These are phyloP conservation scores for Penicillium fimorum DNA, from an alignment of 495 filamentous ascomycete genomes.

Conservation along the genomic window DNA sequence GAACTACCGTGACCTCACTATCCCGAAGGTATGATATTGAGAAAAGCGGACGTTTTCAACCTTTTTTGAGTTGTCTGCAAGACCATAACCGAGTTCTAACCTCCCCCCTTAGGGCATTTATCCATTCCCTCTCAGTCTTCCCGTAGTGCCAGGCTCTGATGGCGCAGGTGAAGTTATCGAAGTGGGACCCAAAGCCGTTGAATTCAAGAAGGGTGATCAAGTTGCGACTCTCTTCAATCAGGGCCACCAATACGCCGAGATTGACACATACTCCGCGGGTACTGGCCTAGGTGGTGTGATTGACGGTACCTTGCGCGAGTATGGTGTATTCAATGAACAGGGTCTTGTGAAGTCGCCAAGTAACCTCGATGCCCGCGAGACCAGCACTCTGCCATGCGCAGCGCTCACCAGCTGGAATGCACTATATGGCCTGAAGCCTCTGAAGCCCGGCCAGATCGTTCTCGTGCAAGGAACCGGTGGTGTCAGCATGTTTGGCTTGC, in stretches of 20 bases:
- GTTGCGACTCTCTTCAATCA: conserved; percentile 82
- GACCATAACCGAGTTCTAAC: neutral
- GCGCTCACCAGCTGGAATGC: conserved; percentile 82
- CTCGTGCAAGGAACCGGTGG: conserved; percentile 81
- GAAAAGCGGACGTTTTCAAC: neutral
- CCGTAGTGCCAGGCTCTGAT: conserved; percentile 71
- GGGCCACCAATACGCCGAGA: conserved; percentile 60
- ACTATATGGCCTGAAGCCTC: conserved; percentile 64
- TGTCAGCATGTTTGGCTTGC: conserved; percentile 73
- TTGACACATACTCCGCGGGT: conserved; percentile 38
- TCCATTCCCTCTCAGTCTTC: conserved; percentile 57
- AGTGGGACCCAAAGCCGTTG: conserved; percentile 63
- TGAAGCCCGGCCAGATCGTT: conserved; percentile 69
- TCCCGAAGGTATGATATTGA: conserved; percentile 53
- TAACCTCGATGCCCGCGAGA: conserved; percentile 62
- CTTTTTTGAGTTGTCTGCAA: neutral
- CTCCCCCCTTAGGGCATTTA: conserved; percentile 55
- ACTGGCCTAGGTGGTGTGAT: conserved; percentile 70
- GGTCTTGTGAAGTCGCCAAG: conserved; percentile 65
- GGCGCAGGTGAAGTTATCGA: conserved; percentile 71
- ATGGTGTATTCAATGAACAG: conserved; percentile 66
- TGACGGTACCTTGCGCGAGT: conserved; percentile 71
- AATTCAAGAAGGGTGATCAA: conserved; percentile 68
- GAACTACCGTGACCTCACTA: conserved; percentile 81
- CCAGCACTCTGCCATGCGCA: conserved; percentile 68